Percentiles rank a stretch among this genome's conserved stretches.
Evolutionary conservation across 768 basidiomycete species (phyloP).

Genomic region (Mycena vitilis): DNA sequence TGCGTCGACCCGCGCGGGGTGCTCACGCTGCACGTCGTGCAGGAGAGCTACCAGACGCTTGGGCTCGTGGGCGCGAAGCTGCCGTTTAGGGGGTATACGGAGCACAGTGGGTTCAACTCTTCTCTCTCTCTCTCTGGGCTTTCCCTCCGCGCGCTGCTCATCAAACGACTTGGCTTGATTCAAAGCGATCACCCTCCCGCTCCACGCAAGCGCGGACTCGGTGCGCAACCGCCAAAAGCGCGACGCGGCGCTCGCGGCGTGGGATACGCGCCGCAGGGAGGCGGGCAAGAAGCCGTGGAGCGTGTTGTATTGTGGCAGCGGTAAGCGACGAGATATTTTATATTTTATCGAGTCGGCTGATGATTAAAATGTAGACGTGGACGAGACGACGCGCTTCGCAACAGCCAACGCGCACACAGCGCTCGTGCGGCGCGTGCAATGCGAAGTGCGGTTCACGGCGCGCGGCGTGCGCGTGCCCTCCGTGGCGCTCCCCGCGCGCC

Average conservation of each 20-base stretch:
- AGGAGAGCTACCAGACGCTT: constrained; percentile 68
- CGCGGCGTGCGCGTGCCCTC: constrained; percentile 21
- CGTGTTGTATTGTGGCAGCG: constrained; percentile 53
- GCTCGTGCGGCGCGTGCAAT: constrained; percentile 39
- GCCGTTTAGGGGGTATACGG: constrained; percentile 62
- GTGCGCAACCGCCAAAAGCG: constrained; percentile 51
- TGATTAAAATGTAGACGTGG: background rate
- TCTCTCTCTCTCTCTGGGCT: too few relatives aligned
- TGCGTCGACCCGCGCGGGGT: constrained; percentile 73
- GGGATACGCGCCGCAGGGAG: constrained; percentile 60
- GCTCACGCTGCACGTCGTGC: constrained; percentile 66
- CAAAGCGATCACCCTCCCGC: constrained; percentile 61
- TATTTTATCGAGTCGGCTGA: background rate
- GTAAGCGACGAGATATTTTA: constrained; percentile 30
- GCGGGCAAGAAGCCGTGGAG: constrained; percentile 55
- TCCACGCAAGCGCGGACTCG: constrained; percentile 54
- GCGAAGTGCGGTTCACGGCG: constrained; percentile 24
- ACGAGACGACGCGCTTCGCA: constrained; percentile 22
- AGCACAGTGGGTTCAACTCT: constrained; percentile 57
- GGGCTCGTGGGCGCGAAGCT: constrained; percentile 68
- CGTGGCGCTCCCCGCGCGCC: constrained; percentile 9
- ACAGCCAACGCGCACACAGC: constrained; percentile 14
- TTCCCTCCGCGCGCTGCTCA: too few relatives aligned
- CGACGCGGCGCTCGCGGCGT: constrained; percentile 54
- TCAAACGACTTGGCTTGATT: background rate